Base-by-base conservation (phyloP, 83 land plant genomes). In the Diphasiastrum complanatum region DNA sequence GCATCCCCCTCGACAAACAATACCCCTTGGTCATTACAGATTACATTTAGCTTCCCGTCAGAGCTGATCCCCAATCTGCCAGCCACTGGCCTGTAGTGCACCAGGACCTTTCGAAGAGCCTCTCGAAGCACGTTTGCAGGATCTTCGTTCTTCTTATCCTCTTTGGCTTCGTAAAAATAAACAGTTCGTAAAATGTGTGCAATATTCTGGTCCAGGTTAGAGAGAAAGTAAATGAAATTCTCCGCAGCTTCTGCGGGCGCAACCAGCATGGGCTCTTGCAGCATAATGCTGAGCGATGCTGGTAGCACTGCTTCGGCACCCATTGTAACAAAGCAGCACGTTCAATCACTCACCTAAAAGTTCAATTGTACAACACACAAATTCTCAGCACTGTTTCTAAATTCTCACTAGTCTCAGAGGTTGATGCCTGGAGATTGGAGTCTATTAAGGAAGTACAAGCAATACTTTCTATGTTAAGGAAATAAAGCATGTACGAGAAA, bases 1-100 rank as follows among this genome's bases (percentile, higher is more conserved):
- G 95, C 85, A 8, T 75, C 77, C 5, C 85, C 98, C 60, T 83
- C 96, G 11, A 87, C 91, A 54, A 92, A 85, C 19, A 83, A 68
- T 22, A 83, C 91, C 0, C 98, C 98, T 52, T 92, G 85, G 1
- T 70, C 85, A 2, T 78, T 73, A 63, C 81, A 85, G 25, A 83
- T 65, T 26, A 88, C 81, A n/a, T 83, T 79, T 20, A 92, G 83
- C 71, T 85, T 92, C 59, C 68, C 76, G 27, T 83, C 84, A 0
- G 62, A 18, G 79, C 98, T 92, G 59, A 88, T 63, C 0, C 82
- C 88, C n/a, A 92, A 53, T 65, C 91, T 40, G 12, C 98, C 98
- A 8, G 98, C 91, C 8, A 88, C 73, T 1, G 96, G 96, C 27
- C 79, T 79, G 65, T 85, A 85, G 23, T 73, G 76, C 14, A 83